Evolutionary conservation across 2,329 filamentous ascomycete genomes (phyloP).

Genomic region (Hirsutella minnesotensis): DNA sequence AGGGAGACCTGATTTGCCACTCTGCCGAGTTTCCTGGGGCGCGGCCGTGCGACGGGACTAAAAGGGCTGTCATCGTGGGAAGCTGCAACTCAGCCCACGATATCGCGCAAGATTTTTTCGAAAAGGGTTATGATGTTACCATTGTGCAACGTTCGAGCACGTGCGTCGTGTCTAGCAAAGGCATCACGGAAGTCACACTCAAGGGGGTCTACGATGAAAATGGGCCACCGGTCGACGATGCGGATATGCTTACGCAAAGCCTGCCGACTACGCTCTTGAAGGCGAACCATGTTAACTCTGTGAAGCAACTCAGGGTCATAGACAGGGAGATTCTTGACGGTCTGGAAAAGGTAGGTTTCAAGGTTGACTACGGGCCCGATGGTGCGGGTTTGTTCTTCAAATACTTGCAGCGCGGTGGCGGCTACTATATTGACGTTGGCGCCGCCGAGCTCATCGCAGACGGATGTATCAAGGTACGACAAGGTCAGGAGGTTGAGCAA

Average conservation of each 20-base stretch:
- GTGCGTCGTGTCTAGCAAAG: slow-evolving; percentile 45
- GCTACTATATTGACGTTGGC: slow-evolving; percentile 62
- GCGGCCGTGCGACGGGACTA: slow-evolving; percentile 30
- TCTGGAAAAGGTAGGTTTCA: slow-evolving; percentile 47
- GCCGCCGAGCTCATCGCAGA: slow-evolving; percentile 49
- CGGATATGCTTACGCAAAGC: slow-evolving; percentile 48
- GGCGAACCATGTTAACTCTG: slow-evolving; percentile 36
- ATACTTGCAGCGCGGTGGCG: slow-evolving; percentile 54
- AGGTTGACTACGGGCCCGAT: slow-evolving; percentile 44
- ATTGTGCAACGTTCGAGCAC: slow-evolving; percentile 59
- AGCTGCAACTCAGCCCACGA: slow-evolving; percentile 60
- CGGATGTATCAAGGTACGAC: slow-evolving; percentile 51
- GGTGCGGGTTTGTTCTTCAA: slow-evolving; percentile 46
- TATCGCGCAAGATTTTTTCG: slow-evolving; percentile 55
- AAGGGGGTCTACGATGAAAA: slow-evolving; percentile 37
- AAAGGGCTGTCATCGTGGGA: slow-evolving; percentile 54
- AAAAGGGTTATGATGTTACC: slow-evolving; percentile 55
- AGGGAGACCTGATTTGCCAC: slow-evolving; percentile 48
- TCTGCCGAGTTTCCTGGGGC: slow-evolving; percentile 49
- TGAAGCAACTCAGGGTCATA: slow-evolving; percentile 15
- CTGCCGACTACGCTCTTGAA: slow-evolving; percentile 50
- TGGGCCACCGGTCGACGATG: slow-evolving; percentile 51
- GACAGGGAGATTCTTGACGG: slow-evolving; percentile 28
- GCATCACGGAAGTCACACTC: slow-evolving; percentile 39
- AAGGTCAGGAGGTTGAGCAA: slow-evolving; percentile 40